Evolutionary conservation across 75 land plant species (phyloP), one percentile per base, ranked within the genome.

Genomic region (Ceratopteris richardii): DNA sequence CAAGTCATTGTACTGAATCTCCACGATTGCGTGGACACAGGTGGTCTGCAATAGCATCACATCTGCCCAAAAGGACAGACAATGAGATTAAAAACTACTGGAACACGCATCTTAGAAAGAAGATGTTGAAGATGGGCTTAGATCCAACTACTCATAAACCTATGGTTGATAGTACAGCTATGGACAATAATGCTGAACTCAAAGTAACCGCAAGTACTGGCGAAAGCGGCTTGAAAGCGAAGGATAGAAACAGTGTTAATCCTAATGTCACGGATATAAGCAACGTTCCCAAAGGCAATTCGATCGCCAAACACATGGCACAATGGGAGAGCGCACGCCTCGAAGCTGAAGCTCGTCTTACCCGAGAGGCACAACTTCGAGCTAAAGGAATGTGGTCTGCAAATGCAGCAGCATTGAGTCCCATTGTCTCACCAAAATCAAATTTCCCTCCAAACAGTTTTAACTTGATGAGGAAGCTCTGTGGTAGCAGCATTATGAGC

Each of bases 311-410:
- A 36, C 77, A 74, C 43, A 62, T 74, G 61, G 65, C 67, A 12
- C 77, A 74, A 57, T 74, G 77, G 77, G 77, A 74, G 44, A 71
- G 73, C 29, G 77, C 74, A 7, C 40, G 77, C n/a, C 23, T 69
- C 30, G 74, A 70, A 29, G 74, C 77, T 0, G 77, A 74, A 39
- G 66, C 67, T 0, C 48, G 77, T 1, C 62, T 74, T 9, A 30
- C 72, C 58, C 33, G 57, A n/a, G 62, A 64, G 28, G 58, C 64
- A 0, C 25, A 44, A 29, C 30, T 61, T 13, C 44, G 55, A 18
- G 0, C 30, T 2, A 18, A 51, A 51, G 37, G 64, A 31, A 17
- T 61, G 43, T 59, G 24, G 44, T 0, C 46, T 23, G 5, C 61
- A 23, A 20, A 13, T 0, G 16, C 22, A 59, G 26, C 46, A 22